Evolutionary conservation across 2,329 filamentous ascomycete genomes (phyloP).

Genomic region (Fusarium dimerum): DNA sequence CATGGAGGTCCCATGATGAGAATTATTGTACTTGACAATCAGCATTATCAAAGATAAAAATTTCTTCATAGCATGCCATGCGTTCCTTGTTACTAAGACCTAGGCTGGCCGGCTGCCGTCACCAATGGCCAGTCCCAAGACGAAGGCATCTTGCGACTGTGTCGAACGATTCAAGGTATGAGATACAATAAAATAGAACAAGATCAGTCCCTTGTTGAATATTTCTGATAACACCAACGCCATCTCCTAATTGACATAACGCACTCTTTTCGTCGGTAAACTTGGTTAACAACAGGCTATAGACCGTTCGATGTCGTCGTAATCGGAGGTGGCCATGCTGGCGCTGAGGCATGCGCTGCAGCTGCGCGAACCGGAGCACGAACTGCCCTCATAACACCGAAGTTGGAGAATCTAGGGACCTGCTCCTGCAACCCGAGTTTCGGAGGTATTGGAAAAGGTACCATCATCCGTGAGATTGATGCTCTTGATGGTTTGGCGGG

Average conservation of each 20-base stretch:
- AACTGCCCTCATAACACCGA: constrained; percentile 88
- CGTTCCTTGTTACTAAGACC: constrained; percentile 25
- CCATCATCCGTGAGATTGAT: constrained; percentile 92
- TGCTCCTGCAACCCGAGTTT: constrained; percentile 98
- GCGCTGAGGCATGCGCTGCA: constrained; percentile 89
- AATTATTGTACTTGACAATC: constrained; percentile 6
- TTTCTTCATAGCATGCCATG: constrained; percentile 31
- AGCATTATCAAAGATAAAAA: constrained; percentile 14
- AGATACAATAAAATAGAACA: not conserved
- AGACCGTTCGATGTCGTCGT: constrained; percentile 90
- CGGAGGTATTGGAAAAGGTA: constrained; percentile 97
- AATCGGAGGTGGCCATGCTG: constrained; percentile 93
- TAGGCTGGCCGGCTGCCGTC: constrained; percentile 20
- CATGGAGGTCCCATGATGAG: not conserved
- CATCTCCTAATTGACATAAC: not conserved
- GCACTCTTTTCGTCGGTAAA: constrained; percentile 1
- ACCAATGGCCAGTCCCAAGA: constrained; percentile 13
- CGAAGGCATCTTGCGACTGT: constrained; percentile 34
- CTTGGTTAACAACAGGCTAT: constrained; percentile 11
- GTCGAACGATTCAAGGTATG: constrained; percentile 32
- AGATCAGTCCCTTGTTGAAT: not conserved
- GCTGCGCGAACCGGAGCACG: constrained; percentile 85
- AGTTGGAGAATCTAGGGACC: constrained; percentile 83
- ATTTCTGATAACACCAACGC: too few relatives aligned
- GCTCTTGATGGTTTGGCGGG: constrained; percentile 89